Evolutionary conservation across 148 eudicot genomes (phyloP).

Genomic region (Polygonum maritimum): DNA sequence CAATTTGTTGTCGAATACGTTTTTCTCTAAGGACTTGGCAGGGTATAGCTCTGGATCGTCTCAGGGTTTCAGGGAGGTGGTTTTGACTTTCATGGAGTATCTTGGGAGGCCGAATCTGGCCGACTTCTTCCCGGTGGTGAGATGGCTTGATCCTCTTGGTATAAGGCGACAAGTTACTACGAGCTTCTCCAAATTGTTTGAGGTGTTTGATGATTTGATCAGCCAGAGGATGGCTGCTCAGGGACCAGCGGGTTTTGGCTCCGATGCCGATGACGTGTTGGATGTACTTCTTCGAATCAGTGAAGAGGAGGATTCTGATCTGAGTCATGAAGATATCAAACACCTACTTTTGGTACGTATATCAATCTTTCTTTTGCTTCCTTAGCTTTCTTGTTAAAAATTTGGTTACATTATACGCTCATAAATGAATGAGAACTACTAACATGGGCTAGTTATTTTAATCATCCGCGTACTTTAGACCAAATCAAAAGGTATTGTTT

Average conservation of each 20-base stretch:
- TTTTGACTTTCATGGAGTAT: conserved; percentile 1
- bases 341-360: conserved; percentile 26
- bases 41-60: background rate
- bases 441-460: no score
- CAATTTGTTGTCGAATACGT: no score
- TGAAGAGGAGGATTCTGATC: conserved; percentile 7
- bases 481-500: no score
- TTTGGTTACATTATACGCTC: no score
- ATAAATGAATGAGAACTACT: no score
- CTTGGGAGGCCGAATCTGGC: conserved; percentile 9
- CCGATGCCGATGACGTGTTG: conserved; percentile 20
- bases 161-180: background rate
- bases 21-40: background rate
- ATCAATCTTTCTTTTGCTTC: background rate
- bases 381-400: background rate
- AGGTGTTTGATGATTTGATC: conserved; percentile 7
- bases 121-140: background rate
- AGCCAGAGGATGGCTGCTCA: conserved; percentile 5
- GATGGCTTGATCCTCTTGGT: conserved; percentile 5
- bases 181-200: background rate
- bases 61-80: conserved; percentile 2
- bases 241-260: background rate
- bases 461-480: no score
- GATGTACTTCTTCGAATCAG: conserved; percentile 16
- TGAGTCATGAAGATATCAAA: conserved; percentile 23